A percentile compares a stretch with the other conserved stretches of the same genome.
Evolutionary conservation across 345 rosid species (phyloP).

Genomic region (Laguncularia racemosa): DNA sequence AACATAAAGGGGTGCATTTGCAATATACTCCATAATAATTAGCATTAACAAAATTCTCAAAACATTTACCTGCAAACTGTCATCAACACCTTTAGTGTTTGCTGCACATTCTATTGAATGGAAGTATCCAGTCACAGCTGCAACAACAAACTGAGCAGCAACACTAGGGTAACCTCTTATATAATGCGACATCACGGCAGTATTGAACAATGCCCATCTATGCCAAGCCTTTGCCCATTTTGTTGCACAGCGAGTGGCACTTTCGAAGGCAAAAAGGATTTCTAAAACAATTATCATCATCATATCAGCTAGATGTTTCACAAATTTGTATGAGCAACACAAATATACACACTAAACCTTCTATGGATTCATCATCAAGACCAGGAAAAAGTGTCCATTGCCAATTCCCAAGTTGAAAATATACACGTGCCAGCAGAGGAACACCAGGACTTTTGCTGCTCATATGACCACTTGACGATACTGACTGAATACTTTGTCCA

Average conservation of each 20-base stretch:
- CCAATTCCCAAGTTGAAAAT: constrained; percentile 83
- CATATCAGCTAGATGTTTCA: neutral
- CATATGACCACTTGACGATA: constrained; percentile 32
- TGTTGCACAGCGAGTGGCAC: constrained; percentile 68
- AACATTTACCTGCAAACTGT: constrained; percentile 82
- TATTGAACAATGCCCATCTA: constrained; percentile 93
- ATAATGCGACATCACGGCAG: constrained; percentile 96
- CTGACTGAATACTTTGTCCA: constrained; percentile 45
- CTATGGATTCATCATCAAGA: constrained; percentile 79
- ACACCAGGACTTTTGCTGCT: constrained; percentile 42
- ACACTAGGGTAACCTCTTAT: constrained; percentile 48
- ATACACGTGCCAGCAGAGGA: constrained; percentile 81
- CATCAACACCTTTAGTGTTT: constrained; percentile 92
- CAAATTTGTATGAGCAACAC: neutral
- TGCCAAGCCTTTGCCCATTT: constrained; percentile 99
- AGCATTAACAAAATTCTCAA: neutral
- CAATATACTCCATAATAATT: neutral
- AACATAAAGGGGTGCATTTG: too few relatives aligned
- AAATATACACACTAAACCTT: constrained; percentile 38
- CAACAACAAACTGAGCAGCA: constrained; percentile 76
- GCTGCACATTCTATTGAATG: constrained; percentile 96
- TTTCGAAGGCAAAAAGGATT: constrained; percentile 63
- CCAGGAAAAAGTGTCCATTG: constrained; percentile 86
- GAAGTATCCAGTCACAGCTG: constrained; percentile 97
- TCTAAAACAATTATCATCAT: constrained; percentile 29